Evolutionary conservation across 768 basidiomycete species (phyloP), one percentile per base, ranked within the genome.

Genomic region (Leccinum disarticulatum): DNA sequence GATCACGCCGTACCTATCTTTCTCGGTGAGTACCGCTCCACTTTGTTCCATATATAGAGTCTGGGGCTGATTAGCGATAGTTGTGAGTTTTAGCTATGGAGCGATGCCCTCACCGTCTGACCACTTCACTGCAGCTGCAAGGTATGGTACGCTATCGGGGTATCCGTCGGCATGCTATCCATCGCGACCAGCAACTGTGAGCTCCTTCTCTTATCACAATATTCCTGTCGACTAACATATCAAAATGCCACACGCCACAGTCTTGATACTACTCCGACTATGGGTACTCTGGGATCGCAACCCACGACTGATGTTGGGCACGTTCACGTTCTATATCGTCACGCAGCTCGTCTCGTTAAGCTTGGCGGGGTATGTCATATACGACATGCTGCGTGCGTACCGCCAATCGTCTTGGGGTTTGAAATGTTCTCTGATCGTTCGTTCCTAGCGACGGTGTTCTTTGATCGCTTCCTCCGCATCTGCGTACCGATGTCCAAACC

Each of bases 221-320:
- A 31, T 54, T 38, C 46, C 28, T 10, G 14, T 63, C 8, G 3
- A 41, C 3, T 41, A n/a, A n/a, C 4, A 4, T 41, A 41, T 43
- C 41, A 43, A 43, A 10, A 43, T n/a, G 15, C 3, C 28, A 52
- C 22, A 56, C 14, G 1, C 36, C 25, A 79, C 31, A 31, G 78
- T 78, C 60, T 68, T 79, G 22, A 66, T 79, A 11, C 59, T 79
- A 8, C 31, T 31, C 31, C 31, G 31, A 31, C 31, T 31, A 31
- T 79, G 78, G 78, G 63, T 74, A 25, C 61, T 77, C 6, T 78
- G 77, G 66, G 70, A 68, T 41, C 72, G 70, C 11, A 38, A 30
- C 1, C 68, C 63, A n/a, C 60, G 59, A 6, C 49, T 78, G 27
- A 66, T 78, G 50, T 22, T 71, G 19, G 55, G 43, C 47, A 77